phyloP scores from a whole-genome alignment of 2,329 filamentous ascomycete genomes.

The Scytalidium lignicola region DNA sequence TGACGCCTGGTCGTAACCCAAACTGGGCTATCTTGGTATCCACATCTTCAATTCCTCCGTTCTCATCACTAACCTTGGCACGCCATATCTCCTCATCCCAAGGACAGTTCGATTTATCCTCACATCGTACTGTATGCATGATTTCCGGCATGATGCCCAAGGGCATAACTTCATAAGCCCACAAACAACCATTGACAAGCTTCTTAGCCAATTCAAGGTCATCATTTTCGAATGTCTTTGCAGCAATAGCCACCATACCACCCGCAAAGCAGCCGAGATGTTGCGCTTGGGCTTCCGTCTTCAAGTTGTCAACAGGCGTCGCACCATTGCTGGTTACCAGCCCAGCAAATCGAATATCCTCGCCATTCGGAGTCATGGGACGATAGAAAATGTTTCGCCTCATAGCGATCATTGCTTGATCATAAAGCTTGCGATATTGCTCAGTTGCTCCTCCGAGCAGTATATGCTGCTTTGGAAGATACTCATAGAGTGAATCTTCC shows the following conservation, averaged over 20 bases:
- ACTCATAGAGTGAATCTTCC: slow-evolving; percentile 55
- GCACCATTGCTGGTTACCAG: slow-evolving; percentile 16
- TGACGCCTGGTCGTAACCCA: background rate
- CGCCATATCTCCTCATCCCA: slow-evolving; percentile 7
- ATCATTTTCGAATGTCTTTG: slow-evolving; percentile 48
- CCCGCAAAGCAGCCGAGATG: slow-evolving; percentile 67
- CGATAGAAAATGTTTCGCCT: slow-evolving; percentile 37
- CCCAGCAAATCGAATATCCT: slow-evolving; percentile 1
- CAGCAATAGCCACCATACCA: slow-evolving; percentile 62
- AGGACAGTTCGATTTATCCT: slow-evolving; percentile 1
- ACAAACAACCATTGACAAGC: slow-evolving; percentile 56
- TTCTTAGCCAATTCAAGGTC: slow-evolving; percentile 50
- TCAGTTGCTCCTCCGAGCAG: slow-evolving; percentile 55
- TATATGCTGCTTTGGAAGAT: slow-evolving; percentile 55
- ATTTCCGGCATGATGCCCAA: slow-evolving; percentile 56
- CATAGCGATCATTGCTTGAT: slow-evolving; percentile 35
- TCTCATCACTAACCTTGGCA: background rate
- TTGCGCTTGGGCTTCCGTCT: slow-evolving; percentile 36
- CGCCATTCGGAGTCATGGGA: slow-evolving; percentile 23
- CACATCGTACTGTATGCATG: slow-evolving; percentile 31
- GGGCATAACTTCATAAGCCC: slow-evolving; percentile 49
- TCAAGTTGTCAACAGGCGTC: slow-evolving; percentile 38
- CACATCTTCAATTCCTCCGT: background rate
- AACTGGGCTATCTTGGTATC: background rate
- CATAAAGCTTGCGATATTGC: slow-evolving; percentile 38